These are phyloP conservation scores for Prunus armeniaca DNA, from an alignment of 306 rosid genomes.

Conservation along the genomic window DNA sequence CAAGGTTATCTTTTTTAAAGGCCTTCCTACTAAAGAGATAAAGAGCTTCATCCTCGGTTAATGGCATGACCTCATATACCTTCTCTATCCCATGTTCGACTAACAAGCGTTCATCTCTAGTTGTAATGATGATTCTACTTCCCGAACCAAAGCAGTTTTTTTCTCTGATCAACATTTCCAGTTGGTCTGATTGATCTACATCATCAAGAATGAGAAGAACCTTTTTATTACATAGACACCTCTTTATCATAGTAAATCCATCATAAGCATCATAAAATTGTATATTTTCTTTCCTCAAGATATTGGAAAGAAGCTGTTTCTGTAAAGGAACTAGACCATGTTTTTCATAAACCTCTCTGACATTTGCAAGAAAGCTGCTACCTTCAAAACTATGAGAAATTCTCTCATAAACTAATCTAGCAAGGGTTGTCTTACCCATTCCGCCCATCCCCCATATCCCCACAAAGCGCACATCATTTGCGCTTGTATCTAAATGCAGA, in stretches of 20 bases:
- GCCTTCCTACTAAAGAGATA: no score
- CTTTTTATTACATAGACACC: slow-evolving; percentile 23
- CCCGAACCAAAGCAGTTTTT: slow-evolving; percentile 8
- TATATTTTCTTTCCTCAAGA: slow-evolving; percentile 5
- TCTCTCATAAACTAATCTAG: not conserved
- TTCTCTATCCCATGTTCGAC: no score
- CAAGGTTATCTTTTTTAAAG: no score
- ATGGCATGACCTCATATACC: no score
- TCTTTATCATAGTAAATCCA: slow-evolving; percentile 3
- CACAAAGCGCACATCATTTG: not conserved
- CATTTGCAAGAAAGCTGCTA: not conserved
- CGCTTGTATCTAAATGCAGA: not conserved
- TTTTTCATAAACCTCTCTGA: not conserved
- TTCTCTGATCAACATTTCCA: slow-evolving; percentile 25
- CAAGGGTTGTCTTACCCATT: not conserved
- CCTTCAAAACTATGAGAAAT: not conserved
- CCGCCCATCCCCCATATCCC: no score
- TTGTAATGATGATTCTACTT: slow-evolving; percentile 40
- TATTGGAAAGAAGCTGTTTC: slow-evolving; percentile 19
- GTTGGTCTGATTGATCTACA: slow-evolving; percentile 32
- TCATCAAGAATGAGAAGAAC: slow-evolving; percentile 17
- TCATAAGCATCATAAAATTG: not conserved
- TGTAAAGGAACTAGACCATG: slow-evolving; percentile 24
- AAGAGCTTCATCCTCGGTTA: no score
- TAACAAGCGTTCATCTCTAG: slow-evolving; percentile 11